Conservation (phyloP, 2,329 filamentous ascomycete genomes). For the Nigrospora oryzae region DNA sequence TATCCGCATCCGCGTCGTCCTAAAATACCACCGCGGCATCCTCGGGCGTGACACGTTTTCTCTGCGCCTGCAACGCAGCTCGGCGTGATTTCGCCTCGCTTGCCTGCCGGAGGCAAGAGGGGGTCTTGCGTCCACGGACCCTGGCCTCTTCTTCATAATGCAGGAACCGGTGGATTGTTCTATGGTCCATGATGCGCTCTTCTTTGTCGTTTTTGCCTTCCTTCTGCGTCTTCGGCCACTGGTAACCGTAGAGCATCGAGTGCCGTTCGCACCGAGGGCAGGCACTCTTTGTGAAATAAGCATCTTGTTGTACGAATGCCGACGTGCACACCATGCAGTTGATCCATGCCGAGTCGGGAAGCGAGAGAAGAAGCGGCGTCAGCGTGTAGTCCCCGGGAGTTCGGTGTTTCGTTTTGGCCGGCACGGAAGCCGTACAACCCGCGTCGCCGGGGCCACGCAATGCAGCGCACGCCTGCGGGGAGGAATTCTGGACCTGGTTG, state of each 20-base stretch:
- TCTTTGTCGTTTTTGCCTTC: conserved; percentile 67
- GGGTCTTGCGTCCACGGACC: conserved; percentile 31
- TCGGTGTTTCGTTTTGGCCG: conserved; percentile 25
- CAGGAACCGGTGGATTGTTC: conserved; percentile 80
- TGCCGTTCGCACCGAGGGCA: conserved; percentile 93
- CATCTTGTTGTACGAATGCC: conserved; percentile 81
- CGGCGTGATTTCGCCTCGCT: no score
- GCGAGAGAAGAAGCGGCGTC: conserved; percentile 65
- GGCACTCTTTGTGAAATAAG: conserved; percentile 75
- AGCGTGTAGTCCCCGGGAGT: conserved; percentile 74
- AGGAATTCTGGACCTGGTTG: not conserved
- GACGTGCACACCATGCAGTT: conserved; percentile 76
- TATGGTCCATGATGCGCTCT: conserved; percentile 69
- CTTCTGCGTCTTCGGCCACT: conserved; percentile 91
- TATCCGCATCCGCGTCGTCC: no score
- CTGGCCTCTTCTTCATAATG: conserved; percentile 58
- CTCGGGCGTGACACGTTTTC: no score
- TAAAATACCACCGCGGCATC: no score
- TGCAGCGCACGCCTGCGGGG: not conserved
- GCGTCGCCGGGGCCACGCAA: not conserved
- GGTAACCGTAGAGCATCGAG: conserved; percentile 88
- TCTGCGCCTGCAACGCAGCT: no score
- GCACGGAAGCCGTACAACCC: not conserved
- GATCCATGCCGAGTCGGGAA: conserved; percentile 75
- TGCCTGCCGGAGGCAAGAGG: no score